Evolutionary conservation across 306 rosid species (phyloP), one percentile per base, ranked within the genome.

Genomic region (Echinosophora koreensis): DNA sequence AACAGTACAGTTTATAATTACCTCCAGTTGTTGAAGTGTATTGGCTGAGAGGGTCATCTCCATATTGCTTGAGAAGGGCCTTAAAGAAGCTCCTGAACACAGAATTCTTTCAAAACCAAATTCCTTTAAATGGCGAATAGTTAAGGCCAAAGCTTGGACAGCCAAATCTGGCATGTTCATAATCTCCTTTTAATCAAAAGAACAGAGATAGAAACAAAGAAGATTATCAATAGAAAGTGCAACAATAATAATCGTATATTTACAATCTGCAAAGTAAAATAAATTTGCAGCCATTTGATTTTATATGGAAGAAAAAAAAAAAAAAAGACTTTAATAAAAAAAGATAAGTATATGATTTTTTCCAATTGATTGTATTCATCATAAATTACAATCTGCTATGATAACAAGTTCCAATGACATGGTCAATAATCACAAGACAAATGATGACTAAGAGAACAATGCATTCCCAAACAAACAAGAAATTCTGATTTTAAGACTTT

Each of bases 21-120:
- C 98, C 98, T 95, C 97, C 73, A 95, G 82, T 65, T 95, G 98
- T 80, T 86, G 93, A 82, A 95, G 96, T 62, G 98, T 76, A 85
- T 95, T 95, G 73, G 91, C 93, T 4, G 98, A 90, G 69, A 95
- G 95, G 80, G 83, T 79, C 97, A 95, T 90, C 84, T 95, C 97
- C 50, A 71, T 76, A 63, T 89, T 86, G 91, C 83, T 88, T 79
- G 92, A 86, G 52, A 90, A 84, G 59, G 98, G 97, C 87, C 96
- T 90, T 73, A 95, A 84, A 79, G 93, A 88, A 84, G 89, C 86
- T 71, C 97, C 93, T 30, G 83, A 81, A 74, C 79, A 80, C 77
- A 95, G 39, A 58, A 89, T 78, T 77, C 90, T 89, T 84, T 95
- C 96, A 71, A 95, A 89, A 80, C 98, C 96, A 78, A 90, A 95